Evolutionary conservation across 108 stramenopile genomes (phyloP).

Genomic region (Fistulifera solaris): DNA sequence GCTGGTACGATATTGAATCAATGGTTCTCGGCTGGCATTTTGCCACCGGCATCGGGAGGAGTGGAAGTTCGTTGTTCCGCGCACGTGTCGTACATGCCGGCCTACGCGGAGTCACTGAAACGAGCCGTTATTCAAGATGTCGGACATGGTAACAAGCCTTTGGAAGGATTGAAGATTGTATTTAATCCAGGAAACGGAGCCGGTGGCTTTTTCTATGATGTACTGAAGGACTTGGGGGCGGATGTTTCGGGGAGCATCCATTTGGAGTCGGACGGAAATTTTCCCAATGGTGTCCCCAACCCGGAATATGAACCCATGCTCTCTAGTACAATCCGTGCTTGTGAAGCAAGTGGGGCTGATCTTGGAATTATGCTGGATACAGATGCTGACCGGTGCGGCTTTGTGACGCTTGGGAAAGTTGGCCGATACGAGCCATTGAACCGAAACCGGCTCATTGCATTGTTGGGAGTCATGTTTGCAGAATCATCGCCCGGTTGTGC

Average conservation of each 20-base stretch:
- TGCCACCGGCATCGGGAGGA: conserved; percentile 61
- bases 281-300: conserved; percentile 73
- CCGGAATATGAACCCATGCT: conserved; percentile 66
- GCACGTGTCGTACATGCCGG: conserved; percentile 67
- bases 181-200: conserved; percentile 75
- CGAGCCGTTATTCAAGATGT: conserved; percentile 41
- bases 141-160: conserved; percentile 8
- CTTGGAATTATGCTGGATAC: conserved; percentile 82
- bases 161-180: conserved; percentile 55
- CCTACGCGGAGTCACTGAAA: conserved; percentile 37
- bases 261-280: conserved; percentile 43
- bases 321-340: conserved; percentile 46
- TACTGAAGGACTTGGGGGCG: conserved; percentile 61
- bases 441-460: conserved; percentile 74
- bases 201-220: conserved; percentile 58
- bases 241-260: conserved; percentile 49
- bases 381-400: conserved; percentile 80
- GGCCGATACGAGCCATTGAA: conserved; percentile 56
- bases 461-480: conserved; percentile 56
- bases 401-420: conserved; percentile 42
- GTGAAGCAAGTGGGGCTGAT: conserved; percentile 52
- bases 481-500: conserved; percentile 49
- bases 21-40: conserved; percentile 45
- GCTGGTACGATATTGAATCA: conserved; percentile 1
- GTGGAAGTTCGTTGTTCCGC: conserved; percentile 48